These are phyloP conservation scores for Verticillium zaregamsianum DNA, from an alignment of 2,329 filamentous ascomycete genomes.

Conservation along the genomic window DNA sequence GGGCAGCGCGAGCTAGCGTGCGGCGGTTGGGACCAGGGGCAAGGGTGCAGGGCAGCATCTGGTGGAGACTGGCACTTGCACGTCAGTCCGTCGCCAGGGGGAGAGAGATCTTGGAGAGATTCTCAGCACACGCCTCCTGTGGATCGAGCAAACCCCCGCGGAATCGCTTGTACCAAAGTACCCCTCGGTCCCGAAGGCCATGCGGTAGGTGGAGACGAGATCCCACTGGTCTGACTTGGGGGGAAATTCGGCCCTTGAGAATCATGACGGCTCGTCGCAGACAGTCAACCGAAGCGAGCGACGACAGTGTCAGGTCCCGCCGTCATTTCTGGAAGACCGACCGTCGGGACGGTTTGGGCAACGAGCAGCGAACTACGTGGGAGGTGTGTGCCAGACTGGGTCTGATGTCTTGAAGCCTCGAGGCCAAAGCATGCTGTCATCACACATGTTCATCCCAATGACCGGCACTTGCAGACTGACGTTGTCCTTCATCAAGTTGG, in stretches of 20 bases:
- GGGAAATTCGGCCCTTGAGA: neutral
- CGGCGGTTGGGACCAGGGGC: neutral
- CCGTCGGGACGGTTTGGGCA: neutral
- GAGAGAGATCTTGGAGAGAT: neutral
- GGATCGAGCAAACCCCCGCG: neutral
- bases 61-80: neutral
- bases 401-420: neutral
- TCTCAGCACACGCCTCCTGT: neutral
- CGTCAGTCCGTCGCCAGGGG: neutral
- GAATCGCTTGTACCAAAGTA: neutral
- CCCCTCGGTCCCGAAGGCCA: conserved; percentile 2
- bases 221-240: neutral
- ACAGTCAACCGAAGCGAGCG: neutral
- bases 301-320: neutral
- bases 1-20: neutral
- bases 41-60: neutral
- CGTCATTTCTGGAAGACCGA: neutral
- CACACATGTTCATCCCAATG: neutral
- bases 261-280: neutral
- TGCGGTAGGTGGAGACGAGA: neutral
- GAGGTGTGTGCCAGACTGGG: neutral
- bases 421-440: neutral
- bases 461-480: neutral
- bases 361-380: neutral
- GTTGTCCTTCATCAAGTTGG: neutral